Evolutionary conservation across 139 green algal genomes (phyloP).

Genomic region (Ulvella scutata): DNA sequence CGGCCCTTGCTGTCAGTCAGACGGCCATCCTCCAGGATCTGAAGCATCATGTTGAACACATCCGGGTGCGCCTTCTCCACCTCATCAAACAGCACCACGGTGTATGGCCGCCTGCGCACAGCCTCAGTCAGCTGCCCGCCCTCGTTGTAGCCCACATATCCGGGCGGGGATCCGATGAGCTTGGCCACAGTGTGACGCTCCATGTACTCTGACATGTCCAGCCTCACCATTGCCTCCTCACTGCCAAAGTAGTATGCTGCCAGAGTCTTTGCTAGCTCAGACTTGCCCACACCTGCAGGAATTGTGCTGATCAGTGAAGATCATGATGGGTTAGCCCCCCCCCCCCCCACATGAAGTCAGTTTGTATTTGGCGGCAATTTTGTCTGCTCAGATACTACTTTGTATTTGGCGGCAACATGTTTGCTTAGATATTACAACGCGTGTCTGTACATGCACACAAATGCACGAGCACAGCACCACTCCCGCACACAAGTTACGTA

Average conservation of each 20-base stretch:
- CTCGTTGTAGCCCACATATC: conserved; percentile 98
- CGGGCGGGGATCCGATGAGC: conserved; percentile 95
- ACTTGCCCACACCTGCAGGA: conserved; percentile 83
- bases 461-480: no score
- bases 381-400: no score
- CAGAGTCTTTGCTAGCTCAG: conserved; percentile 97
- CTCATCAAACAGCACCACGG: conserved; percentile 98
- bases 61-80: conserved; percentile 99
- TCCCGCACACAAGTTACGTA: no score
- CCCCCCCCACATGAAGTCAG: no score
- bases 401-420: no score
- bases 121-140: conserved; percentile 98
- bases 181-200: conserved; percentile 98
- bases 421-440: no score
- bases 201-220: conserved; percentile 99
- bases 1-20: conserved; percentile 45
- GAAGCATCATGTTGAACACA: conserved; percentile 99
- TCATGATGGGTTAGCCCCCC: no score
- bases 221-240: conserved; percentile 91
- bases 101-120: conserved; percentile 88
- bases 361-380: no score
- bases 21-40: conserved; percentile 34
- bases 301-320: conserved; percentile 55
- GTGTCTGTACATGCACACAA: no score
- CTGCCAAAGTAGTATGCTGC: conserved; percentile 95